Evolutionary conservation across 129 eudicot genomes (phyloP).

Genomic region (Centaurea solstitialis): DNA sequence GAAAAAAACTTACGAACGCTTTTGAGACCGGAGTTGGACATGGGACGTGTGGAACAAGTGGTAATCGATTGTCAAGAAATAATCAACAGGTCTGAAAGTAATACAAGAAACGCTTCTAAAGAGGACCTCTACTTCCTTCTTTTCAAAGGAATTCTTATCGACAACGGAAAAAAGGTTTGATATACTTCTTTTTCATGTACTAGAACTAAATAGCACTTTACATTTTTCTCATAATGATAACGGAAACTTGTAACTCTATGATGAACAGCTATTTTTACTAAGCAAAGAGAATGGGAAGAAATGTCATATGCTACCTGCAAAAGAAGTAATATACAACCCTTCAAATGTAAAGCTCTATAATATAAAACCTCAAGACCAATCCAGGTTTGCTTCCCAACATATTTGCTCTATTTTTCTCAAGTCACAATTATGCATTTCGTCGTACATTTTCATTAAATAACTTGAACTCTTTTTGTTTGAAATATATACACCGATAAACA

Average conservation of each 20-base stretch:
- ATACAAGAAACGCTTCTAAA: conserved; percentile 8
- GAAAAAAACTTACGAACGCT: background rate
- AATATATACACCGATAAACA: too few relatives aligned
- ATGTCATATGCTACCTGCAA: conserved; percentile 28
- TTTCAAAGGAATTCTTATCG: conserved; percentile 18
- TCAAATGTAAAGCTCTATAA: conserved; percentile 14
- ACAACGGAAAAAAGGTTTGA: conserved; percentile 30
- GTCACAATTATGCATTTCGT: too few relatives aligned
- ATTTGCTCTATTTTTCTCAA: too few relatives aligned
- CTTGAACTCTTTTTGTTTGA: too few relatives aligned
- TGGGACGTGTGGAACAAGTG: background rate
- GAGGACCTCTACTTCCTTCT: conserved; percentile 15
- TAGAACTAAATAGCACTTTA: background rate
- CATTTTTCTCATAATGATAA: background rate
- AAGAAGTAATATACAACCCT: conserved; percentile 6
- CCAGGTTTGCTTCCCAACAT: conserved; percentile 2
- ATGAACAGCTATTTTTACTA: conserved; percentile 24
- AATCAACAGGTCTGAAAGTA: conserved; percentile 13
- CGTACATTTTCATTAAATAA: too few relatives aligned
- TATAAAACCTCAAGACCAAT: background rate
- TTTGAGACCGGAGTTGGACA: background rate
- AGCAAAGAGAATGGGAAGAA: conserved; percentile 22
- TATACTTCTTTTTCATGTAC: too few relatives aligned
- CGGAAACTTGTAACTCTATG: background rate
- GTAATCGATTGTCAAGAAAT: background rate